Conservation (phyloP, 495 filamentous ascomycete species). For the Patellaria atrata region DNA sequence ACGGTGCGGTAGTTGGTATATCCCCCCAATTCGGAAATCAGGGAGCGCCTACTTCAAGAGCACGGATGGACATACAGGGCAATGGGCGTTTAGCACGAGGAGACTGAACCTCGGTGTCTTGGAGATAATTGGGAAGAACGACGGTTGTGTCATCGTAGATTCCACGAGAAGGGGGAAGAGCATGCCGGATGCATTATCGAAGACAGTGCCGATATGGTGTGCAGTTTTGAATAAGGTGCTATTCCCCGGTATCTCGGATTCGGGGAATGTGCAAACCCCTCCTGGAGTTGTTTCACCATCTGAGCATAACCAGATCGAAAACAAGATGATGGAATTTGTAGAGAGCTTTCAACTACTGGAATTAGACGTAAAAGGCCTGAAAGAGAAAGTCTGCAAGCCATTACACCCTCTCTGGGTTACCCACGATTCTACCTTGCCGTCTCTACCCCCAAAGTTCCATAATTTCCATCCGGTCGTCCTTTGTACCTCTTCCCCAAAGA, state of each 20-base stretch:
- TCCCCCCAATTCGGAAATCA: slow-evolving; percentile 46
- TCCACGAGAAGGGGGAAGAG: slow-evolving; percentile 87
- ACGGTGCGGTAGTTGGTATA: slow-evolving; percentile 92
- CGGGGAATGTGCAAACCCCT: slow-evolving; percentile 40
- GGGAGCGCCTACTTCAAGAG: slow-evolving; percentile 91
- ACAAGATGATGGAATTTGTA: slow-evolving; percentile 52
- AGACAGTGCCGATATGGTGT: slow-evolving; percentile 91
- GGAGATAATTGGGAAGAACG: slow-evolving; percentile 39
- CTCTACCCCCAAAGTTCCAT: slow-evolving; percentile 1
- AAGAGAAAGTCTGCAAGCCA: slow-evolving; percentile 36
- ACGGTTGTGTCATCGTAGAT: slow-evolving; percentile 84
- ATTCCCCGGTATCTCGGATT: slow-evolving; percentile 41
- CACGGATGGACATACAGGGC: slow-evolving; percentile 81
- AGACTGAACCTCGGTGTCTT: slow-evolving; percentile 75
- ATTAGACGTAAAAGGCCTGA: slow-evolving; percentile 31
- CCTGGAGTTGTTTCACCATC: slow-evolving; percentile 51
- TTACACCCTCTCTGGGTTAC: slow-evolving; percentile 51
- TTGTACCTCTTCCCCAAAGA: slow-evolving; percentile 60
- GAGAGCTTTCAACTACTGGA: slow-evolving; percentile 42
- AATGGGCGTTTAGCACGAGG: slow-evolving; percentile 78
- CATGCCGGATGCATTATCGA: slow-evolving; percentile 85
- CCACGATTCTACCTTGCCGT: slow-evolving; percentile 27
- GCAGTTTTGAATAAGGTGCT: slow-evolving; percentile 66
- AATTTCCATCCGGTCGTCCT: slow-evolving; percentile 60
- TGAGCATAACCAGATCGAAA: slow-evolving; percentile 68